phyloP scores from a whole-genome alignment of 2,329 filamentous ascomycete genomes.

The Venturiaceae sp. region DNA sequence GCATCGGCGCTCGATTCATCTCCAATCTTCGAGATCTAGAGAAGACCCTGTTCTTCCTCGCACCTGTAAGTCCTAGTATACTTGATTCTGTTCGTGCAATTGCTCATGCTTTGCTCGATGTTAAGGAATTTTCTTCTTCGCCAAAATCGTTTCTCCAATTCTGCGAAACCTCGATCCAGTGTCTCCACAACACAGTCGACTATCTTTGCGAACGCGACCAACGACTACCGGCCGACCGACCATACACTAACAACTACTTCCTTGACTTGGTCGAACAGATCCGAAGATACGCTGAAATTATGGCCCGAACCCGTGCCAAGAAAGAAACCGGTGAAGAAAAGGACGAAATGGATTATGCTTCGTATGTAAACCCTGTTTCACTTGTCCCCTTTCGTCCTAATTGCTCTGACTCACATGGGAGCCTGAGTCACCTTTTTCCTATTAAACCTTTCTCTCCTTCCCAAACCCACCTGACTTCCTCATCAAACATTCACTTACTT shows the following conservation, averaged over 20 bases:
- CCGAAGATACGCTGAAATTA: constrained; percentile 75
- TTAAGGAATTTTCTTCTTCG: constrained; percentile 63
- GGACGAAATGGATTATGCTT: constrained; percentile 40
- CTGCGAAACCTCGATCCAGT: constrained; percentile 81
- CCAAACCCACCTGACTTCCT: not conserved
- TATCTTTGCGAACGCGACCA: constrained; percentile 80
- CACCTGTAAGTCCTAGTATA: constrained; percentile 71
- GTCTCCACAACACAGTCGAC: constrained; percentile 81
- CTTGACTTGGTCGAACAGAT: constrained; percentile 94
- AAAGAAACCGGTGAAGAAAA: constrained; percentile 45
- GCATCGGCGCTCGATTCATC: constrained; percentile 77
- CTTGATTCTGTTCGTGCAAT: constrained; percentile 49
- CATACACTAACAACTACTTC: constrained; percentile 94
- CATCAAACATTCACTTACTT: constrained; percentile 6
- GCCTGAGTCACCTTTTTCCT: constrained; percentile 3
- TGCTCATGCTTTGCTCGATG: constrained; percentile 48
- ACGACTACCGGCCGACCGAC: constrained; percentile 71
- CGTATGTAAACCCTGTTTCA: constrained; percentile 26
- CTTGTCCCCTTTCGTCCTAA: not conserved
- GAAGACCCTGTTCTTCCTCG: constrained; percentile 83
- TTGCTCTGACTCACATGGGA: constrained; percentile 2
- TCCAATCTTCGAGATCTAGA: constrained; percentile 87
- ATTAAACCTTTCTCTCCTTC: not conserved
- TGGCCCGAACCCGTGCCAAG: constrained; percentile 64
- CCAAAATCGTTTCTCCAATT: constrained; percentile 76